A percentile compares a stretch with the other conserved stretches of the same genome.
These are phyloP conservation scores for Ramalina peruviana DNA, from an alignment of 495 filamentous ascomycete species.

Conservation along the genomic window DNA sequence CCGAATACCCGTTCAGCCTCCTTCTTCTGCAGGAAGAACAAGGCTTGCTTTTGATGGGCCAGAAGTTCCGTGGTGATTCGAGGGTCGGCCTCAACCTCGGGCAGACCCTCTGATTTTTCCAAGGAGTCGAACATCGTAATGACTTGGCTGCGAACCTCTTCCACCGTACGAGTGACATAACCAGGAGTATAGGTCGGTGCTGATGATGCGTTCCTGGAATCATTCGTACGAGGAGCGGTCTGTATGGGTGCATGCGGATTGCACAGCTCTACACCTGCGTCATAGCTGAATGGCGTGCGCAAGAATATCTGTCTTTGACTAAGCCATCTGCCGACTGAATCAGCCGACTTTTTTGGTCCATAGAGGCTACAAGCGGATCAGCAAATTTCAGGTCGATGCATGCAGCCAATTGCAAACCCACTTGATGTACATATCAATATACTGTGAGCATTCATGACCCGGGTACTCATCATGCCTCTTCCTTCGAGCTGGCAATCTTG, in stretches of 20 bases:
- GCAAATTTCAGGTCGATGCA: neutral
- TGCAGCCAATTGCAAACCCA: neutral
- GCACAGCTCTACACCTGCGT: constrained; percentile 47
- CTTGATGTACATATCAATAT: constrained; percentile 50
- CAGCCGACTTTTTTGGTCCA: constrained; percentile 52
- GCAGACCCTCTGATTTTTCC: constrained; percentile 55
- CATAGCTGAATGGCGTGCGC: constrained; percentile 44
- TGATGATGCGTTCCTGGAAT: constrained; percentile 8
- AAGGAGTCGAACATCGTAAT: constrained; percentile 79
- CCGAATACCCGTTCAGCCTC: constrained; percentile 49
- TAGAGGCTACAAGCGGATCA: constrained; percentile 35
- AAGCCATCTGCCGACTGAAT: constrained; percentile 49
- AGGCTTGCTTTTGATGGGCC: constrained; percentile 79
- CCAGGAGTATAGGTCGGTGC: constrained; percentile 18
- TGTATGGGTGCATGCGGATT: constrained; percentile 49
- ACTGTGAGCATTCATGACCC: constrained; percentile 35
- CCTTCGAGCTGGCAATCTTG: constrained; percentile 48
- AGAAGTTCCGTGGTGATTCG: constrained; percentile 57
- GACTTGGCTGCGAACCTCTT: constrained; percentile 75
- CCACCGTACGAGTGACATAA: constrained; percentile 50
- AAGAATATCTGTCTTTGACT: constrained; percentile 51
- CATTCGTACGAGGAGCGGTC: constrained; percentile 13
- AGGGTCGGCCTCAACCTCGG: constrained; percentile 52
- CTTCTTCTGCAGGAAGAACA: constrained; percentile 76
- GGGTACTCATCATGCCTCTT: constrained; percentile 40